Evolutionary conservation across 2,329 filamentous ascomycete species (phyloP).

Genomic region (Venturia effusa): DNA sequence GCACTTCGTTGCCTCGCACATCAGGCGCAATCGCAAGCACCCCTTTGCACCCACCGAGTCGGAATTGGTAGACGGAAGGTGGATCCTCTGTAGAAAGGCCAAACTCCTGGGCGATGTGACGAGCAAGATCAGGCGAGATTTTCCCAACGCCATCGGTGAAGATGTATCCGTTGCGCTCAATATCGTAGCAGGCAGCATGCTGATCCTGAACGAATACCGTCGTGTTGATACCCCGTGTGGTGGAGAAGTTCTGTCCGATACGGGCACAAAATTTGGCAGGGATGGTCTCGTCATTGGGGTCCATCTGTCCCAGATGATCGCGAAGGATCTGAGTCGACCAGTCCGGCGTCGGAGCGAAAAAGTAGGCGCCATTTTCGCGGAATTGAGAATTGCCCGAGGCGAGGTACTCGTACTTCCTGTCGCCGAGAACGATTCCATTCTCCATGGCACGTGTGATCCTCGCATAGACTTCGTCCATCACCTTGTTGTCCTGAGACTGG

Average conservation of each 20-base stretch:
- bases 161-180: conserved; percentile 54
- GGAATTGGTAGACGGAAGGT: conserved; percentile 84
- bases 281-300: conserved; percentile 67
- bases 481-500: conserved; percentile 21
- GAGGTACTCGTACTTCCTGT: conserved; percentile 75
- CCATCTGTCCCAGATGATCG: conserved; percentile 61
- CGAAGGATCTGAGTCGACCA: conserved; percentile 68
- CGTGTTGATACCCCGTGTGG: conserved; percentile 57
- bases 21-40: conserved; percentile 68
- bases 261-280: conserved; percentile 87
- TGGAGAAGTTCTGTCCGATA: conserved; percentile 91
- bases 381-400: conserved; percentile 95
- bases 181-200: conserved; percentile 37
- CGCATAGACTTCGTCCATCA: conserved; percentile 52
- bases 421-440: conserved; percentile 74
- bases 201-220: not conserved
- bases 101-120: conserved; percentile 62
- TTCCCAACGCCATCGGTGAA: conserved; percentile 94
- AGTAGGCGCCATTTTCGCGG: conserved; percentile 82
- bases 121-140: conserved; percentile 69
- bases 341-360: conserved; percentile 64
- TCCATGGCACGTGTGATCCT: conserved; percentile 60
- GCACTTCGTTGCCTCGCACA: conserved; percentile 55
- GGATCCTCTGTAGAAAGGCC: conserved; percentile 44
- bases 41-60: conserved; percentile 86